phyloP scores from a whole-genome alignment of 257 asterid genomes.

The Solanum tacnaense region DNA sequence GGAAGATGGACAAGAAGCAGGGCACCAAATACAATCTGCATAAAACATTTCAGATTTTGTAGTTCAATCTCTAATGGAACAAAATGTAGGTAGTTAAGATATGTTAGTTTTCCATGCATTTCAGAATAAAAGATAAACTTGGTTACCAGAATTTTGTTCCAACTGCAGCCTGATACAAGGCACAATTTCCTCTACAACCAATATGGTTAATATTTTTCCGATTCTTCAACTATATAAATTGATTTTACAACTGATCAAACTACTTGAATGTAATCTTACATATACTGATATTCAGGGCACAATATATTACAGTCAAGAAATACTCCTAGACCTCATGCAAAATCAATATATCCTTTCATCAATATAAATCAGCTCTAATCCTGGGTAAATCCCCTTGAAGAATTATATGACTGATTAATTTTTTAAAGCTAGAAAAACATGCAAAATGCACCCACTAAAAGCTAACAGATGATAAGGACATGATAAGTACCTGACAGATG shows the following conservation, averaged over 20 bases:
- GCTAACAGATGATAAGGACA: background rate
- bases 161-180: background rate
- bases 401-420: background rate
- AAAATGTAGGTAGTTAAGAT: background rate
- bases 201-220: background rate
- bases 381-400: background rate
- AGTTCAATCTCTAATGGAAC: background rate
- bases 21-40: conserved; percentile 55
- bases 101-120: background rate
- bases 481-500: conserved; percentile 42
- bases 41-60: background rate
- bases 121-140: background rate
- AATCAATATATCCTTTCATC: background rate
- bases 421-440: background rate
- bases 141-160: background rate
- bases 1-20: conserved; percentile 62
- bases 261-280: background rate
- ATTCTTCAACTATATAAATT: background rate
- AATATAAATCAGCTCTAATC: background rate
- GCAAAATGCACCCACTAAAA: background rate
- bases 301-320: background rate
- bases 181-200: background rate
- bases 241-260: background rate
- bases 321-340: background rate
- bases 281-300: background rate